Evolutionary conservation across 495 filamentous ascomycete genomes (phyloP), one percentile per base, ranked within the genome.

Genomic region (Aspergillus olivimuriae): DNA sequence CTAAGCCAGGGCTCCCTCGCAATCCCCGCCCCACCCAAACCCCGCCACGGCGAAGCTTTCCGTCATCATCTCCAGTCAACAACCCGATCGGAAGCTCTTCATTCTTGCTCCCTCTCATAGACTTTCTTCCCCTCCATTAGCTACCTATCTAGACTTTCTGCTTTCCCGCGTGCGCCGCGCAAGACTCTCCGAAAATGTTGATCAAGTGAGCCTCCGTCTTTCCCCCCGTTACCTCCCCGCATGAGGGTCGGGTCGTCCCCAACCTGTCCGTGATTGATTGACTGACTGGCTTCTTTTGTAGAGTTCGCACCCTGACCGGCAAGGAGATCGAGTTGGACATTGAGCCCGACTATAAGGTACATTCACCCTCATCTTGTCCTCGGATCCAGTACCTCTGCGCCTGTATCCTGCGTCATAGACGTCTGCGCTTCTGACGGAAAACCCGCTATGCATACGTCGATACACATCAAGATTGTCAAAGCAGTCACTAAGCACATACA

Each of bases 321-420:
- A 96, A 97, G 73, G 87, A 97, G 69, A 97, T 98, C 68, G 90
- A 95, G 70, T 80, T 98, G 43, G 89, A 97, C 62, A 94, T 98
- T 58, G 92, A 98, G 70, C 70, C 80, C 7, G 83, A 90, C 53
- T 90, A 95, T 70, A 94, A 87, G 74, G 90, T 94, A 68, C 56
- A 49, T 44, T 6, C 15, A 42, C 33, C 44, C 39, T 14, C 23
- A 12, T 15, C 15, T 39, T 26, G n/a, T n/a, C n/a, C n/a, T n/a
- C n/a, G n/a, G n/a, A n/a, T n/a, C n/a, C n/a, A n/a, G n/a, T n/a
- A n/a, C n/a, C n/a, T n/a, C n/a, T n/a, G n/a, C n/a, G n/a, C n/a
- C n/a, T n/a, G n/a, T n/a, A n/a, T n/a, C n/a, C n/a, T n/a, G n/a
- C n/a, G n/a, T n/a, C n/a, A n/a, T n/a, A n/a, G n/a, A n/a, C n/a